Percentiles rank a stretch among this genome's conserved stretches.
Evolutionary conservation across 2,329 filamentous ascomycete species (phyloP).

Genomic region (Bimuria novae-zelandiae): DNA sequence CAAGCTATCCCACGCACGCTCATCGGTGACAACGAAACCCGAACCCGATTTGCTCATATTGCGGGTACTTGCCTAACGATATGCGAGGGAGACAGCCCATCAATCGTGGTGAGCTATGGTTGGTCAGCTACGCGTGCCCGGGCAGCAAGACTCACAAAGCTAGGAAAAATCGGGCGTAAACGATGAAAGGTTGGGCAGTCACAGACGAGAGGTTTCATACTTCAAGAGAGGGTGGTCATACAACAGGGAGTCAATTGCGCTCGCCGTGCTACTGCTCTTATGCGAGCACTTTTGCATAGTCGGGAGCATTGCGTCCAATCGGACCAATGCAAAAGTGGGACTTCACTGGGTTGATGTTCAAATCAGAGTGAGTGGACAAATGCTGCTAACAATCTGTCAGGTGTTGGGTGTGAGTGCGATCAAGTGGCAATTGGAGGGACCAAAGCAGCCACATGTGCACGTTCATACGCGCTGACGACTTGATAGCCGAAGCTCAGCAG

Average conservation of each 20-base stretch:
- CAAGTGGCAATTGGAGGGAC: too few species aligned
- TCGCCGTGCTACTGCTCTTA: neutral
- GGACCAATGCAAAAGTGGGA: too few species aligned
- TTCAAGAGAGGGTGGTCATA: neutral
- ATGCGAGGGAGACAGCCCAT: neutral
- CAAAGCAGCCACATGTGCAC: too few species aligned
- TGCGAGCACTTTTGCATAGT: neutral
- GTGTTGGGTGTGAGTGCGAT: too few species aligned
- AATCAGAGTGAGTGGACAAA: too few species aligned
- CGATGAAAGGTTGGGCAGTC: neutral
- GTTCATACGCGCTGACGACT: too few species aligned
- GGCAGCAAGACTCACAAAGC: neutral
- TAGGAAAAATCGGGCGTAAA: neutral
- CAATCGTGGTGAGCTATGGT: slow-evolving; percentile 1
- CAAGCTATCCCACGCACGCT: neutral
- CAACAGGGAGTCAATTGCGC: neutral
- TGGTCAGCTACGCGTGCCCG: neutral
- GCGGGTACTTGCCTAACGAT: neutral
- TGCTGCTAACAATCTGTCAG: too few species aligned
- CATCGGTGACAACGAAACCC: neutral
- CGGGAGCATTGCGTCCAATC: too few species aligned
- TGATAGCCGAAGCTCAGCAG: neutral
- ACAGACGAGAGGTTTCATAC: neutral
- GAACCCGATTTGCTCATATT: neutral
- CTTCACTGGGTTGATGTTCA: too few species aligned